These are phyloP conservation scores for Fragaria iinumae DNA, from an alignment of 306 rosid species.

Conservation along the genomic window DNA sequence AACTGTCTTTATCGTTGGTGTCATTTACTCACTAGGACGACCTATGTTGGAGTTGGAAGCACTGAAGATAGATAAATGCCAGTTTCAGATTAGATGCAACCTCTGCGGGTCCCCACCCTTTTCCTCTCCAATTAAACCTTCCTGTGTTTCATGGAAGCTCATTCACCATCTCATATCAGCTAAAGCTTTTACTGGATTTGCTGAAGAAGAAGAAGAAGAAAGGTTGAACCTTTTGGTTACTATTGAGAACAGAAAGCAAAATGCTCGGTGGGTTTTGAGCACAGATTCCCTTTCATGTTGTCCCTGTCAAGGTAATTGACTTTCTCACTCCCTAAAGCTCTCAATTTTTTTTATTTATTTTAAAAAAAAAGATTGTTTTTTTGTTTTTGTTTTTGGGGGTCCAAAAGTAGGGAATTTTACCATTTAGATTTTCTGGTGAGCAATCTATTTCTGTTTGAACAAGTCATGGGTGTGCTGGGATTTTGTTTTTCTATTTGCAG, in stretches of 20 bases:
- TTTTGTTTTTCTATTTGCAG: conserved; percentile 17
- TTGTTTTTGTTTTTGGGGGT: background rate
- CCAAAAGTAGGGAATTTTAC: conserved; percentile 28
- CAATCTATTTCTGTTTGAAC: conserved; percentile 25
- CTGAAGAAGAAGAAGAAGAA: conserved; percentile 34
- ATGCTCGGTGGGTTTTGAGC: conserved; percentile 45
- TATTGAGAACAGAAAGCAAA: conserved; percentile 36
- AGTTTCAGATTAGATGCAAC: background rate
- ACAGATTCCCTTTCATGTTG: conserved; percentile 52
- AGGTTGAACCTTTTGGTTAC: conserved; percentile 36
- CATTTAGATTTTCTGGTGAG: background rate
- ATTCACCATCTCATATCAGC: conserved; percentile 18
- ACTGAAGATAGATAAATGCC: background rate
- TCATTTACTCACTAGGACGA: background rate
- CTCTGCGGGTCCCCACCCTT: background rate
- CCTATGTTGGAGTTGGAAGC: background rate
- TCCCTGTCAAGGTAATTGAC: conserved; percentile 56
- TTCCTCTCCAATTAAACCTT: background rate
- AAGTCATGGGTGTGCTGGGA: conserved; percentile 20
- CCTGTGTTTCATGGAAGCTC: background rate
- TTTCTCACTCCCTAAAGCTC: conserved; percentile 37
- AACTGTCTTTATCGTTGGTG: background rate
- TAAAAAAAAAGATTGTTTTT: background rate
- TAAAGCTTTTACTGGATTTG: conserved; percentile 24
- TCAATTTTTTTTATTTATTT: background rate